Evolutionary conservation across 2,329 filamentous ascomycete genomes (phyloP).

Genomic region (Domatiomyces catenatus): DNA sequence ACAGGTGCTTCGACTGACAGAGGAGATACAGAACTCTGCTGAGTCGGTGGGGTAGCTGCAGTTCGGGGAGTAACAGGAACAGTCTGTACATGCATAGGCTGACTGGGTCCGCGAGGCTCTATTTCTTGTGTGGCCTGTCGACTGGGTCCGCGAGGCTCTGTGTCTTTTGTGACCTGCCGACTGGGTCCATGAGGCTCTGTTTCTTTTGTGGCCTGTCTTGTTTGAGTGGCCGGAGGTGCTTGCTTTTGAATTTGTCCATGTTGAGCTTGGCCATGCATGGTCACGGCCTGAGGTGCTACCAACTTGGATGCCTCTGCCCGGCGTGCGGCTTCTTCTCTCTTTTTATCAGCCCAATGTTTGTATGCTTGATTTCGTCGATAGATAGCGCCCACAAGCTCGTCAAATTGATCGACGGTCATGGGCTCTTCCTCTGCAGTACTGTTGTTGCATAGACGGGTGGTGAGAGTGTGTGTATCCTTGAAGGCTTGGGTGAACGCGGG

Average conservation of each 20-base stretch:
- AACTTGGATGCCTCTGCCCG: background rate
- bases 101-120: no score
- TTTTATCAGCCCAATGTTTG: background rate
- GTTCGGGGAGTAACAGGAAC: background rate
- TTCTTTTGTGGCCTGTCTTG: no score
- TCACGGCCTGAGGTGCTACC: no score
- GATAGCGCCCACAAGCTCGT: background rate
- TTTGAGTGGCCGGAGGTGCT: no score
- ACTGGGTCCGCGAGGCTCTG: no score
- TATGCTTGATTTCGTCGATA: background rate
- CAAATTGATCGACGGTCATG: background rate
- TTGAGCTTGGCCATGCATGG: no score
- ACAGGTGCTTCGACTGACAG: background rate
- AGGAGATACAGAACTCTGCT: background rate
- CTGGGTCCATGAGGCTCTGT: no score
- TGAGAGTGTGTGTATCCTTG: background rate
- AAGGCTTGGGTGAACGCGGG: background rate
- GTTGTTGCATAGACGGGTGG: background rate
- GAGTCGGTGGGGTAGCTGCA: no score
- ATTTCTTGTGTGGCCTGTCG: no score
- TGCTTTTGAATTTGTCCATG: no score
- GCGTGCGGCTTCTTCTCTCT: background rate
- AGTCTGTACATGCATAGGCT: background rate
- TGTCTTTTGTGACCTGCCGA: no score
- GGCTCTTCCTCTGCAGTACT: background rate